Evolutionary conservation across 208 protist species (phyloP), one percentile per base, ranked within the genome.

Genomic region (Hexamita inflata): DNA sequence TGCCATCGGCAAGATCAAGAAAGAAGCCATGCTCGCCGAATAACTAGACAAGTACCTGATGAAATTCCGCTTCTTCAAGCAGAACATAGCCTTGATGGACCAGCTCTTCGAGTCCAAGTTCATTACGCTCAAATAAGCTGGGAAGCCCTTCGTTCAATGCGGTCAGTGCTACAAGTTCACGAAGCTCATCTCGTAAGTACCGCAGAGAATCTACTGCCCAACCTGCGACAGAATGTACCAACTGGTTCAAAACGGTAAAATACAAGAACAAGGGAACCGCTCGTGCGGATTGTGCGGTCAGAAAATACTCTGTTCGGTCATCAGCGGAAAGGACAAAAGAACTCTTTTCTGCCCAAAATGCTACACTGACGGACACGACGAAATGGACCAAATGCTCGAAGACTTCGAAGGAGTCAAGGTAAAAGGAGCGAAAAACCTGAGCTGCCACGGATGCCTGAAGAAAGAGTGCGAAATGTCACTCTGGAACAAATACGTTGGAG

Each of bases 101-200:
- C 11, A n/a, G n/a, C 40, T 70, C 15, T 94, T 94, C 85, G 89
- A 92, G 24, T 89, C 89, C 19, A 92, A 89, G 57, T 95, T 95
- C 77, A 89, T 86, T 2, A 77, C 87, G 7, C 82, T 95, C 68
- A 75, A 66, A 35, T 77, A 82, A 29, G 81, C 82, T 29, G 89
- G 89, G 29, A 88, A 90, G 75, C 86, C 89, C 1, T 89, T 92
- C 58, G 88, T 87, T 4, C 85, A 84, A 30, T 94, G 91, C 75
- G 90, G 89, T 30, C 90, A 91, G 73, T 94, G 91, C 82, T 85
- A 88, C 80, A 86, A 88, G n/a, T 88, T 62, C 68, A 85, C 82
- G 75, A 79, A 78, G 7, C 73, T 85, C 58, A 66, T 88, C 1
- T 26, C 65, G 42, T 40, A 66, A 86, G 91, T 76, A 66, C 93